Evolutionary conservation across 2,329 filamentous ascomycete species (phyloP).

Genomic region (Onygenales sp.): DNA sequence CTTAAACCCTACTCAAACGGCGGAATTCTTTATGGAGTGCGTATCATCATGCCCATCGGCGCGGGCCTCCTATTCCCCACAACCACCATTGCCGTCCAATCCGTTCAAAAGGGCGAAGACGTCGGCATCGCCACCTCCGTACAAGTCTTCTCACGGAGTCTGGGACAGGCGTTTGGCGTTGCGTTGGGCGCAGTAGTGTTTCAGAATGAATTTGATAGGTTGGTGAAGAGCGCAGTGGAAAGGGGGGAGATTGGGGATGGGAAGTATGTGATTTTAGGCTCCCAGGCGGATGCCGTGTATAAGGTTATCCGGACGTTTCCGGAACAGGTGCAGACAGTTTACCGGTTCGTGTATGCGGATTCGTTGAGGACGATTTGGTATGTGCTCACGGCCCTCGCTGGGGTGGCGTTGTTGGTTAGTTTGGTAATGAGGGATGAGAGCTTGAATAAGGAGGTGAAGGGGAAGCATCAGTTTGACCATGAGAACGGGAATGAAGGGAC

Average conservation of each 20-base stretch:
- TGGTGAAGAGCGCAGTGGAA: neutral
- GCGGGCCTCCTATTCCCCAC: slow-evolving; percentile 2
- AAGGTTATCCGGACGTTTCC: neutral
- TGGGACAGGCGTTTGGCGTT: slow-evolving; percentile 2
- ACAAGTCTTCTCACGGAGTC: slow-evolving; percentile 1
- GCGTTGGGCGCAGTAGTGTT: slow-evolving; percentile 2
- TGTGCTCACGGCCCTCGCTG: slow-evolving; percentile 1
- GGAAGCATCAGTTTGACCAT: slow-evolving; percentile 3
- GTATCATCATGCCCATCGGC: slow-evolving; percentile 1
- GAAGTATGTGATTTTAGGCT: neutral
- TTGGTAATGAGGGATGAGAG: slow-evolving; percentile 1
- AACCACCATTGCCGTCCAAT: neutral
- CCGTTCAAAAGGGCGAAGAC: neutral
- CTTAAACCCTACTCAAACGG: slow-evolving; percentile 1
- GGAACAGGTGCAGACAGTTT: neutral
- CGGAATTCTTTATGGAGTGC: slow-evolving; percentile 1
- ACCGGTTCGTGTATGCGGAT: slow-evolving; percentile 2
- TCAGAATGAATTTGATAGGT: slow-evolving; percentile 1
- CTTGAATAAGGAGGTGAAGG: neutral
- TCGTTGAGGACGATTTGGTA: slow-evolving; percentile 3
- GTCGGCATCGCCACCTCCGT: slow-evolving; percentile 4
- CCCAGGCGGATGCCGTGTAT: neutral
- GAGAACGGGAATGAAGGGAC: neutral
- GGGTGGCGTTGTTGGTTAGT: neutral
- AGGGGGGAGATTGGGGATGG: neutral